These are phyloP conservation scores for Musa itinerans DNA, from an alignment of 176 grass and related monocot genomes.

Conservation along the genomic window DNA sequence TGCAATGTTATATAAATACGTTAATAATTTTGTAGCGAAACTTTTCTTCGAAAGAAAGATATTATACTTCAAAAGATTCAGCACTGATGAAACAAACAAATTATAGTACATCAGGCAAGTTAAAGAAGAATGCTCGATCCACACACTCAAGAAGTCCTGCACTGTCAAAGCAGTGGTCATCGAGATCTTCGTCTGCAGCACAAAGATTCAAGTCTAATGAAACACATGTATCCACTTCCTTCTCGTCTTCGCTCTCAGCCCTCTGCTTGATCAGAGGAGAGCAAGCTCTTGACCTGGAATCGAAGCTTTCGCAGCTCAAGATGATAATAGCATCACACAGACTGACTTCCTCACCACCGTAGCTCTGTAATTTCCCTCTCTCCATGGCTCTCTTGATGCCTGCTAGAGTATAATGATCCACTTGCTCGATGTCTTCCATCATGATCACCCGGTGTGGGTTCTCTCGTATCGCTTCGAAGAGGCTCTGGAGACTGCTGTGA, in stretches of 20 bases:
- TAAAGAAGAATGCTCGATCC: background rate
- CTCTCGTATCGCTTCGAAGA: constrained; percentile 32
- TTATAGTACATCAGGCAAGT: background rate
- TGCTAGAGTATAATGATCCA: constrained; percentile 28
- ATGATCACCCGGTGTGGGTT: constrained; percentile 55
- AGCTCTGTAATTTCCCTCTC: constrained; percentile 27
- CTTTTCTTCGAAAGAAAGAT: too few relatives aligned
- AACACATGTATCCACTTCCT: background rate
- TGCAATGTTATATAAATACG: too few relatives aligned
- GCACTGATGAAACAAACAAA: background rate
- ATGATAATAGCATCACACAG: constrained; percentile 59
- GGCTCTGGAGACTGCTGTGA: constrained; percentile 12
- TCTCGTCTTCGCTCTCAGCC: background rate
- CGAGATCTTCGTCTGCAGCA: background rate
- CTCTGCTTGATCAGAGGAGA: background rate
- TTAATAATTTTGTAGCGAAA: too few relatives aligned
- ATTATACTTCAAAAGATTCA: too few relatives aligned
- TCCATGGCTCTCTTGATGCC: constrained; percentile 34
- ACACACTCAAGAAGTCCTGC: background rate
- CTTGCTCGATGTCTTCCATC: constrained; percentile 45
- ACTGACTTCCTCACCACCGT: constrained; percentile 31
- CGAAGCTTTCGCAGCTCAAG: constrained; percentile 14
- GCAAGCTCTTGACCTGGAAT: too few relatives aligned
- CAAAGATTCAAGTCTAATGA: background rate
- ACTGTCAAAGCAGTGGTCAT: background rate